Percentiles rank a stretch among this genome's conserved stretches.
Conservation (phyloP, 1,139 yeast genomes). For the Nematodospora anomalae region DNA sequence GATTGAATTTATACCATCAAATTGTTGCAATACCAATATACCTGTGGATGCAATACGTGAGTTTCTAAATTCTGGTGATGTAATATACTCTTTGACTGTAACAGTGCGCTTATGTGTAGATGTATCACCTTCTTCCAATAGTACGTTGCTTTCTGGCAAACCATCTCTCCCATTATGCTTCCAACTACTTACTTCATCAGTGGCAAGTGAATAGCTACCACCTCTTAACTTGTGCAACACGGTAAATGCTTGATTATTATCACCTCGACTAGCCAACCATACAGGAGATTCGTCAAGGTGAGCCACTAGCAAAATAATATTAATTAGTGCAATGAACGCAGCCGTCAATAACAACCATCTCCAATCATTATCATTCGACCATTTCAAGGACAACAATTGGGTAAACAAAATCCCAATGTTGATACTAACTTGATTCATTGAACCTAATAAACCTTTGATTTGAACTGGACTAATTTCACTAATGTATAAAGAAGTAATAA, state of each 20-base stretch:
- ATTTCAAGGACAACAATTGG: slow-evolving; percentile 67
- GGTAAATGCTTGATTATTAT: slow-evolving; percentile 31
- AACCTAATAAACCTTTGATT: slow-evolving; percentile 75
- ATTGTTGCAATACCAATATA: slow-evolving; percentile 83
- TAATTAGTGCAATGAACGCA: slow-evolving; percentile 49
- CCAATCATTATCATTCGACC: slow-evolving; percentile 73
- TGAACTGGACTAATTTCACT: slow-evolving; percentile 74
- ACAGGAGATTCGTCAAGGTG: slow-evolving; percentile 78
- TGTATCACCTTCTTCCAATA: slow-evolving; percentile 18
- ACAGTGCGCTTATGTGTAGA: slow-evolving; percentile 17
- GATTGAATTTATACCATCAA: slow-evolving; percentile 89
- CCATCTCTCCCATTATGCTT: slow-evolving; percentile 12
- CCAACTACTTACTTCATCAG: slow-evolving; percentile 45
- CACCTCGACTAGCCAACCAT: slow-evolving; percentile 59
- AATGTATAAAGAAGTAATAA: slow-evolving; percentile 77
- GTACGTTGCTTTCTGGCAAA: slow-evolving; percentile 9
- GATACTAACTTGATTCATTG: slow-evolving; percentile 83
- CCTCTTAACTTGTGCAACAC: slow-evolving; percentile 42
- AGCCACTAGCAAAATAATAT: slow-evolving; percentile 43
- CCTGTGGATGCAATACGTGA: slow-evolving; percentile 70
- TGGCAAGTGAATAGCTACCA: slow-evolving; percentile 37
- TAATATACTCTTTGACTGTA: slow-evolving; percentile 46
- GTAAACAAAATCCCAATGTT: slow-evolving; percentile 82
- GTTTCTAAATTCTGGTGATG: slow-evolving; percentile 49
- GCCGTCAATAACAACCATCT: slow-evolving; percentile 65